Evolutionary conservation across 305 asterid species (phyloP), one percentile per base, ranked within the genome.

Genomic region (Fraxinus platypoda): DNA sequence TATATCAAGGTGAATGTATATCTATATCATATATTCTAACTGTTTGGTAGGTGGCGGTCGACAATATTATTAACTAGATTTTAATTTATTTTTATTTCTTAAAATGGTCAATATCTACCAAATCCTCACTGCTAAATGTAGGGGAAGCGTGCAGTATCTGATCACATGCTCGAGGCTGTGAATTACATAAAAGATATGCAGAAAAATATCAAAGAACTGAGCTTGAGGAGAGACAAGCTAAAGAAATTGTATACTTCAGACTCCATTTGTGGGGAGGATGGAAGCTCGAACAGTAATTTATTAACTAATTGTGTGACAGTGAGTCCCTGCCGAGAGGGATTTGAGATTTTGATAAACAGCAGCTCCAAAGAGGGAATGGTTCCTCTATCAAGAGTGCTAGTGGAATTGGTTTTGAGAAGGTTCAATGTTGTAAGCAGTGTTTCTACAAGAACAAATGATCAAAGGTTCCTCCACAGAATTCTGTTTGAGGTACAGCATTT

Each of bases 91-190:
- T 41, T 52, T 52, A 52, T 52, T 52, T 15, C 3, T 73, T 33
- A 33, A 73, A 30, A 73, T 1, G 5, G 49, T 73, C 8, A 2
- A 3, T 74, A n/a, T 3, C 23, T 52, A 52, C 23, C 8, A 15
- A 49, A 49, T 49, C 7, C 7, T 15, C 8, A 4, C 59, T 49
- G n/a, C 21, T 23, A 54, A 54, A 54, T 78, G 4, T 46, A 92
- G 97, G 92, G 91, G 31, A 91, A 86, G 38, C 89, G 88, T 6
- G 77, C 94, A 0, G 80, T 83, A 26, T 75, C 90, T 4, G 95
- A 93, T 77, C 92, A 90, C 78, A 85, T 91, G 79, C 82, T 86
- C 17, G 93, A 85, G 81, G 90, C 97, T 0, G 84, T 46, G 28
- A 84, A 71, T 76, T 89, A 91, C 83, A 91, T 93, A 66, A 76